Evolutionary conservation across 805 yeast species (phyloP).

Genomic region (Wickerhamiella australiensis): DNA sequence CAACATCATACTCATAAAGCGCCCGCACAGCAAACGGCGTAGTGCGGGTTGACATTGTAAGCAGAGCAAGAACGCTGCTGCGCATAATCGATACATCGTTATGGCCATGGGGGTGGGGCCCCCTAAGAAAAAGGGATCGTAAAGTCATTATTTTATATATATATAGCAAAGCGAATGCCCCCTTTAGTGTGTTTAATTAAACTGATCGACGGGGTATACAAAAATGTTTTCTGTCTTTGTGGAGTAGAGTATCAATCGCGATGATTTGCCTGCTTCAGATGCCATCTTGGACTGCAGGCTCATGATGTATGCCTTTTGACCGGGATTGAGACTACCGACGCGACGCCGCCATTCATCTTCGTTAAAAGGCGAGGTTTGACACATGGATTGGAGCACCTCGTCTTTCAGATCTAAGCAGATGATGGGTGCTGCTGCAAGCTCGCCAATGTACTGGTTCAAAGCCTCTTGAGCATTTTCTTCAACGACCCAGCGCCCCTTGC

Average conservation of each 20-base stretch:
- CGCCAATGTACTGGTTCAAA: constrained; percentile 40
- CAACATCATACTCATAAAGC: constrained; percentile 51
- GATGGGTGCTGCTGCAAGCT: constrained; percentile 55
- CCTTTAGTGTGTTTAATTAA: background rate
- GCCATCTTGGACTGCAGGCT: constrained; percentile 57
- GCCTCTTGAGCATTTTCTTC: constrained; percentile 64
- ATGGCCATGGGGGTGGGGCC: too few species aligned
- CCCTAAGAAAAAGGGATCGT: background rate
- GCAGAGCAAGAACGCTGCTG: background rate
- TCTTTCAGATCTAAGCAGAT: constrained; percentile 68
- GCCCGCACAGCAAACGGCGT: constrained; percentile 61
- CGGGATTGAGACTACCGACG: constrained; percentile 71
- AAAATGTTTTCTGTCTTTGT: constrained; percentile 64
- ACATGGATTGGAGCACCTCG: constrained; percentile 72
- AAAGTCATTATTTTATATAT: background rate
- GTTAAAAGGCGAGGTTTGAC: constrained; percentile 23
- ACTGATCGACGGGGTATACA: constrained; percentile 51
- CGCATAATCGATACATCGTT: background rate
- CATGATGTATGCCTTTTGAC: constrained; percentile 68
- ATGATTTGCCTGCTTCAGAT: constrained; percentile 61
- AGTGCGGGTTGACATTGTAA: background rate
- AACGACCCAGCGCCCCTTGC: constrained; percentile 65
- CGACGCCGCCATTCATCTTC: constrained; percentile 52
- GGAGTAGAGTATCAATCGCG: constrained; percentile 58
- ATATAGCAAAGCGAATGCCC: too few species aligned